Conservation (phyloP, 106 monocot genomes). For the Gastrodia elata region DNA sequence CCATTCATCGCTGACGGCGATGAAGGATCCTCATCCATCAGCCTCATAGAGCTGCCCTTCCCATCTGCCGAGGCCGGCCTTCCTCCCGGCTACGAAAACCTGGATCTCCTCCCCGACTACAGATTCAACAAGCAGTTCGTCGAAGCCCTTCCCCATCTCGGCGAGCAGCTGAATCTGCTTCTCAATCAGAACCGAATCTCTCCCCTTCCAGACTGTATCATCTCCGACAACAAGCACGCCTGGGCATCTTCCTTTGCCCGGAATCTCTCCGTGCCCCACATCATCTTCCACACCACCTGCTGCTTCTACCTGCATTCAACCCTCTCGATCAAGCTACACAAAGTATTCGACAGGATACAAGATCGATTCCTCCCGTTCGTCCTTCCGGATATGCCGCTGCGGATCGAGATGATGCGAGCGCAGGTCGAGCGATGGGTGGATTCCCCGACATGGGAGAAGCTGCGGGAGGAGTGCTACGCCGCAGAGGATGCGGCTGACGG, state of each 20-base stretch:
- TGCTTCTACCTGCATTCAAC: conserved; percentile 6
- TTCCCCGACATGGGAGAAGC: background rate
- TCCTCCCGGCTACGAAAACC: conserved; percentile 9
- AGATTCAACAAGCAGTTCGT: background rate
- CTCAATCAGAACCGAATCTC: background rate
- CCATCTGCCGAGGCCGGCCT: conserved; percentile 7
- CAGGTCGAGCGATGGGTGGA: conserved; percentile 32
- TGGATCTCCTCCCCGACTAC: conserved; percentile 8
- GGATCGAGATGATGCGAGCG: conserved; percentile 13
- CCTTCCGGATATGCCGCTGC: conserved; percentile 36
- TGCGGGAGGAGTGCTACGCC: conserved; percentile 10
- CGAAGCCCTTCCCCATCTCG: background rate
- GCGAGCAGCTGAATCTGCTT: background rate
- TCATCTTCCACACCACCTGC: conserved; percentile 9
- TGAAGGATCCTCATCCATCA: background rate
- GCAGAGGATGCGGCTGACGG: conserved; percentile 24
- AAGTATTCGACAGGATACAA: background rate
- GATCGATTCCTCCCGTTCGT: conserved; percentile 5
- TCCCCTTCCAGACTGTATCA: background rate
- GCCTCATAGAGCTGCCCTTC: conserved; percentile 12
- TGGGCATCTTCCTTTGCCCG: background rate
- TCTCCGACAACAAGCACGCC: conserved; percentile 4
- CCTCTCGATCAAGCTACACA: background rate
- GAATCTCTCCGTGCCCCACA: background rate
- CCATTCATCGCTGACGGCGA: background rate